These are phyloP conservation scores for Polytrichum formosum DNA, from an alignment of 225 moss, liverwort and hornwort species.

Conservation along the genomic window DNA sequence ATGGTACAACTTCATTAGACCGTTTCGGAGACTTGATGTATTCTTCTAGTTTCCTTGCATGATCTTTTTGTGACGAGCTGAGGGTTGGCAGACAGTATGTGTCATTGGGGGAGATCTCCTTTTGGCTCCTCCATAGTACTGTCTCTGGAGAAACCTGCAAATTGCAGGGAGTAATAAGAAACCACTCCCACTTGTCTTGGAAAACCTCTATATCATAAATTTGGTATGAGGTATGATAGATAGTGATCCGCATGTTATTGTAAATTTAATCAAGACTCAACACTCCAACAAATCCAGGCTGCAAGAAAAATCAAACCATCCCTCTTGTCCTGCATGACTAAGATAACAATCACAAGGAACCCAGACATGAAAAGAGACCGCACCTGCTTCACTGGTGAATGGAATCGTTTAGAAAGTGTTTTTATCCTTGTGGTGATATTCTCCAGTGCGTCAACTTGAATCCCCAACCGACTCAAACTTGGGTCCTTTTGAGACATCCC, in stretches of 20 bases:
- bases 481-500: constrained; percentile 25
- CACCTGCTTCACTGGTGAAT: constrained; percentile 39
- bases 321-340: too few relatives aligned
- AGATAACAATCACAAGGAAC: too few relatives aligned
- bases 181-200: too few relatives aligned
- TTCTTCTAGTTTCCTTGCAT: constrained; percentile 25
- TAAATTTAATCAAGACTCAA: too few relatives aligned
- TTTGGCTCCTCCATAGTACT: constrained; percentile 19
- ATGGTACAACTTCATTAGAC: constrained; percentile 21
- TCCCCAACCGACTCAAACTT: constrained; percentile 16
- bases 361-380: not conserved
- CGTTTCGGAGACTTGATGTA: not conserved
- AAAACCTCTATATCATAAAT: too few relatives aligned
- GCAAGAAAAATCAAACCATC: too few relatives aligned
- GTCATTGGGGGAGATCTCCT: constrained; percentile 9
- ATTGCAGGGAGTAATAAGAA: too few relatives aligned
- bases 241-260: too few relatives aligned
- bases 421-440: constrained; percentile 29
- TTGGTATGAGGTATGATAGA: too few relatives aligned
- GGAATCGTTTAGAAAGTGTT: constrained; percentile 32
- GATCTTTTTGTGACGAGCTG: constrained; percentile 23
- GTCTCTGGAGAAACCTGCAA: constrained; percentile 23
- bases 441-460: constrained; percentile 35
- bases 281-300: too few relatives aligned
- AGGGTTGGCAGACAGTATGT: constrained; percentile 9